Base-by-base conservation (phyloP, 176 grass and related monocot genomes). In the Oryza rufipogon region DNA sequence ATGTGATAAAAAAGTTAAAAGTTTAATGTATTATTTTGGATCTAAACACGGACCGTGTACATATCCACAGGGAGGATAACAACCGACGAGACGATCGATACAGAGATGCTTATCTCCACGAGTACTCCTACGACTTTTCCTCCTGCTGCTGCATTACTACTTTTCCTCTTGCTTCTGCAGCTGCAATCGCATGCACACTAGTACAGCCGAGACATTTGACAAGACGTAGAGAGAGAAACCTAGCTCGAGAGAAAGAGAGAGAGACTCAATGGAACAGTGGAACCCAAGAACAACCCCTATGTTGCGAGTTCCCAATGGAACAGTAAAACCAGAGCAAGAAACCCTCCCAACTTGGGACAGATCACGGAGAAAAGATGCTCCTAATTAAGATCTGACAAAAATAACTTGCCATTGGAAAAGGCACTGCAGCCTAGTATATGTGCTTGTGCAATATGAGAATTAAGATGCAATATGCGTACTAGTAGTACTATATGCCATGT, bases 281-380 rank as follows among this genome's bases (percentile, higher is more conserved):
- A 56, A 19, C 52, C 16, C 16, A 17, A 56, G 16, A 19, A 56
- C 39, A 7, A 41, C 39, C 7, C 23, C 23, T 23, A 23, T 23
- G 23, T 23, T 23, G 12, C 13, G 3, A 70, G 52, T 45, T 32
- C 32, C 70, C 87, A 75, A 89, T 89, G 81, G 76, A 89, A 84
- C 87, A 88, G 81, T 88, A 80, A 34, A 74, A 88, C 68, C 52
- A 54, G 23, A 14, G n/a, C 60, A 16, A 74, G 45, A 54, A 52
- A 38, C 2, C 25, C 51, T 6, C 15, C 0, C 49, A 22, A 22
- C 56, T 22, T 61, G 52, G 52, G 52, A 58, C 17, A 19, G 48
- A 22, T 58, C 38, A 47, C 47, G 44, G 16, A 13, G 17, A 9
- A 10, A 4, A 38, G 5, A 20, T 49, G 45, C 4, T 34, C 80